These are phyloP conservation scores for Exophiala spinifera DNA, from an alignment of 2,329 filamentous ascomycete species.

Conservation along the genomic window DNA sequence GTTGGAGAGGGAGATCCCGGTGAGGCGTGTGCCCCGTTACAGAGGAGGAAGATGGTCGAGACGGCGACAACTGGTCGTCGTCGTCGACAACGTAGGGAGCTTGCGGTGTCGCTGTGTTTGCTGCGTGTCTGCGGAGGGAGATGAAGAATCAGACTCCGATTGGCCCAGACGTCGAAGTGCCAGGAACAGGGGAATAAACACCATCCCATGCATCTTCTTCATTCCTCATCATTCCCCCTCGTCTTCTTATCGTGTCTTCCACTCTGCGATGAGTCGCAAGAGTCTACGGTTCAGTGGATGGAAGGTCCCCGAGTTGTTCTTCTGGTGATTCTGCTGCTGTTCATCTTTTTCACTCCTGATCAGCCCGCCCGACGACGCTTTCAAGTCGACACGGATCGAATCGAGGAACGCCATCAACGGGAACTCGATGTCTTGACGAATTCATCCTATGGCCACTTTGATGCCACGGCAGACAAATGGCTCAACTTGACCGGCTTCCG, in stretches of 20 bases:
- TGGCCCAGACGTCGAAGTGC: background rate
- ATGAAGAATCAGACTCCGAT: background rate
- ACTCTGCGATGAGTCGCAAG: constrained; percentile 19
- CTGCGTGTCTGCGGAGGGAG: no score
- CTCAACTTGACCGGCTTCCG: constrained; percentile 77
- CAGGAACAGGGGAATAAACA: background rate
- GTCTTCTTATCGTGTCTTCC: constrained; percentile 2
- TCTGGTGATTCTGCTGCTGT: constrained; percentile 51
- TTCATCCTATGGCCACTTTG: constrained; percentile 53
- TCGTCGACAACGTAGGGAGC: background rate
- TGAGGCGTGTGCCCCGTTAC: background rate
- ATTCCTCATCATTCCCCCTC: background rate
- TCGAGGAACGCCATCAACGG: constrained; percentile 47
- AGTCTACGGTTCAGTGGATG: constrained; percentile 17
- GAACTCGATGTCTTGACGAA: constrained; percentile 31
- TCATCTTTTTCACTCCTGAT: constrained; percentile 53
- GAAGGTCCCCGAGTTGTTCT: constrained; percentile 47
- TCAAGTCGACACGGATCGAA: constrained; percentile 13
- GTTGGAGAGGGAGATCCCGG: background rate
- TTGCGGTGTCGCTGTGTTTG: no score
- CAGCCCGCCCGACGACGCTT: constrained; percentile 21
- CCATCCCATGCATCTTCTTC: background rate
- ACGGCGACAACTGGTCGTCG: background rate
- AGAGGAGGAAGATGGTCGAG: background rate
- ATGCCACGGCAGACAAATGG: constrained; percentile 45